Evolutionary conservation across 306 rosid genomes (phyloP).

Genomic region (Pyrus pyrifolia): DNA sequence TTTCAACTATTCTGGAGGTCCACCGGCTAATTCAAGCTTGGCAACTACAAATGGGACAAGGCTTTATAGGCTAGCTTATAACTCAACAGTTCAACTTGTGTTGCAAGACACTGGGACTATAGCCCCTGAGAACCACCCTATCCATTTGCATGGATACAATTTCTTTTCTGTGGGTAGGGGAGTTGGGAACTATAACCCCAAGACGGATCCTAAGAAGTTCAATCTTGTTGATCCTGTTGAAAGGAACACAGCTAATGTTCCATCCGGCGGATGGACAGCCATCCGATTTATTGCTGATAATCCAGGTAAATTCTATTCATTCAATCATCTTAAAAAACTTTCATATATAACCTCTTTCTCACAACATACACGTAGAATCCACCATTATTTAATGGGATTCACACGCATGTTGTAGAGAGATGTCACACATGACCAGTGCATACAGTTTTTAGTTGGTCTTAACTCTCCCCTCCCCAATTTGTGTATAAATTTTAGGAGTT

Average conservation of each 20-base stretch:
- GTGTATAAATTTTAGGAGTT: slow-evolving; percentile 42
- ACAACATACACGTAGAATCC: not conserved
- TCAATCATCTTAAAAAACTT: not conserved
- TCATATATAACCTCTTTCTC: not conserved
- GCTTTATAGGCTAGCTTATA: slow-evolving; percentile 46
- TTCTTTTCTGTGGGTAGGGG: slow-evolving; percentile 68
- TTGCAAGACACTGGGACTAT: slow-evolving; percentile 64
- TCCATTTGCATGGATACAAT: slow-evolving; percentile 85
- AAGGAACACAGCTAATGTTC: slow-evolving; percentile 76
- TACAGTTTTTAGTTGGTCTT: not conserved
- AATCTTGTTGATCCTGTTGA: slow-evolving; percentile 79
- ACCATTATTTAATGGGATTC: not conserved
- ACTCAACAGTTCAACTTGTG: slow-evolving; percentile 57
- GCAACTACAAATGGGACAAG: slow-evolving; percentile 43
- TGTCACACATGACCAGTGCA: not conserved
- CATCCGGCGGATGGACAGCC: slow-evolving; percentile 88
- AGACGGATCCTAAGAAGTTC: slow-evolving; percentile 43
- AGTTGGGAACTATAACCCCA: slow-evolving; percentile 54
- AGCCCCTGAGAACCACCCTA: slow-evolving; percentile 70
- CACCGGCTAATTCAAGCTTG: slow-evolving; percentile 36
- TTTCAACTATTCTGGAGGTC: slow-evolving; percentile 50
- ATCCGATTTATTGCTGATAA: slow-evolving; percentile 84
- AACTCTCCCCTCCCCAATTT: not conserved
- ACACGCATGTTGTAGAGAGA: not conserved
- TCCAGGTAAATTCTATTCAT: slow-evolving; percentile 47